Conservation (phyloP, 2,329 filamentous ascomycete genomes). For the Cladosporium halotolerans region DNA sequence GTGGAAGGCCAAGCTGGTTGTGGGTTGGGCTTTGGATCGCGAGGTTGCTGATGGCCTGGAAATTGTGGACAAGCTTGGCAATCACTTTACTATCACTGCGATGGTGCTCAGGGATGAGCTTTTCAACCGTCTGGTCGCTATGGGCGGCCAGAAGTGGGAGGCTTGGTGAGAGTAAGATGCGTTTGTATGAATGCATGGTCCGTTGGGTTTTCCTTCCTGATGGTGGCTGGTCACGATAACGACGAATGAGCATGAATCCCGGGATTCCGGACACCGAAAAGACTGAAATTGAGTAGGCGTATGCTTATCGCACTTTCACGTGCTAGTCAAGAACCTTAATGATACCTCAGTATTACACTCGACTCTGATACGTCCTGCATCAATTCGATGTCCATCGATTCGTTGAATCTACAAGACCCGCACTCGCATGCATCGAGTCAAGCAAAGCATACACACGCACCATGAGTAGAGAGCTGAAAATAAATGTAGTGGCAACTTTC, state of each 20-base stretch:
- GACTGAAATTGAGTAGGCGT: no score
- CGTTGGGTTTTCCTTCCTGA: neutral
- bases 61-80: conserved; percentile 53
- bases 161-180: conserved; percentile 49
- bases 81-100: conserved; percentile 60
- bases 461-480: no score
- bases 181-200: neutral
- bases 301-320: no score
- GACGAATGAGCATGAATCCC: neutral
- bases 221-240: neutral
- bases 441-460: no score
- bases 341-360: no score
- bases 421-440: no score
- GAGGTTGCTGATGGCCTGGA: conserved; percentile 71
- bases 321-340: no score
- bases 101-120: conserved; percentile 67
- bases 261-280: no score
- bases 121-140: conserved; percentile 71
- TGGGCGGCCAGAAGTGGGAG: conserved; percentile 80
- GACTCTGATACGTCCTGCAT: no score
- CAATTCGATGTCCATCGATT: no score
- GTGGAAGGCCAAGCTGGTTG: conserved; percentile 78
- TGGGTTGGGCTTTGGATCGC: conserved; percentile 69
- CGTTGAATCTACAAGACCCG: no score
- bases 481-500: no score